Conservation (phyloP, 768 basidiomycete genomes). For the Butyriboletus loyo region DNA sequence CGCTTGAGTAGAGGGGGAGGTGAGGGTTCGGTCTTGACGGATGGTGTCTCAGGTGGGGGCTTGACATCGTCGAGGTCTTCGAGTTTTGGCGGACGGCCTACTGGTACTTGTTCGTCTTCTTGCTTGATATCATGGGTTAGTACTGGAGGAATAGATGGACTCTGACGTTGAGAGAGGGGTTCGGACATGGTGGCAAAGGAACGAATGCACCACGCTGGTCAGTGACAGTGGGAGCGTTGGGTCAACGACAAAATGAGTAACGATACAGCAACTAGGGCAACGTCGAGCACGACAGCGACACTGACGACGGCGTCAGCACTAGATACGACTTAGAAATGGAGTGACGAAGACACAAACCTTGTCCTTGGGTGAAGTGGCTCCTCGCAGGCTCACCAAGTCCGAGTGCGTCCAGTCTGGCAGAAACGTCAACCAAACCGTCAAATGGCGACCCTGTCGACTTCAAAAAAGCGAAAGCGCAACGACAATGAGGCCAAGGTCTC, state of each 20-base stretch:
- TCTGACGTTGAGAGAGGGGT: slow-evolving; percentile 28
- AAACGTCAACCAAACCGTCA: slow-evolving; percentile 14
- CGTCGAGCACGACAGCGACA: slow-evolving; percentile 17
- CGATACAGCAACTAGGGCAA: slow-evolving; percentile 15
- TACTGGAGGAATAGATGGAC: slow-evolving; percentile 18
- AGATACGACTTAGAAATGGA: slow-evolving; percentile 1
- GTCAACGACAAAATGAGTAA: slow-evolving; percentile 25
- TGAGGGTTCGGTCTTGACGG: slow-evolving; percentile 29
- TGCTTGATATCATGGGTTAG: slow-evolving; percentile 11
- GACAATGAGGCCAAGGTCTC: slow-evolving; percentile 33
- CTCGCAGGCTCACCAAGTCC: background rate
- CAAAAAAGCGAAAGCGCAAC: slow-evolving; percentile 52
- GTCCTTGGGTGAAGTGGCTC: slow-evolving; percentile 18
- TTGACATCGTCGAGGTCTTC: slow-evolving; percentile 26
- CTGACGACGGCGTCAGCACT: slow-evolving; percentile 15
- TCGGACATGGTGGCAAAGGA: slow-evolving; percentile 29
- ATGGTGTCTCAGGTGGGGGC: slow-evolving; percentile 26
- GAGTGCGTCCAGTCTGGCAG: slow-evolving; percentile 4
- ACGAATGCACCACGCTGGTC: slow-evolving; percentile 15
- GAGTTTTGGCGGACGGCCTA: slow-evolving; percentile 10
- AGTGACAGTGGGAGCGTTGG: slow-evolving; percentile 13
- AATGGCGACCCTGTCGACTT: slow-evolving; percentile 24
- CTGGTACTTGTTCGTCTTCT: slow-evolving; percentile 6
- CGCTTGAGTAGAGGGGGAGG: slow-evolving; percentile 30
- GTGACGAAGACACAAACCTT: slow-evolving; percentile 20